Evolutionary conservation across 768 basidiomycete species (phyloP), one percentile per base, ranked within the genome.

Genomic region (Botryobasidium botryosum): DNA sequence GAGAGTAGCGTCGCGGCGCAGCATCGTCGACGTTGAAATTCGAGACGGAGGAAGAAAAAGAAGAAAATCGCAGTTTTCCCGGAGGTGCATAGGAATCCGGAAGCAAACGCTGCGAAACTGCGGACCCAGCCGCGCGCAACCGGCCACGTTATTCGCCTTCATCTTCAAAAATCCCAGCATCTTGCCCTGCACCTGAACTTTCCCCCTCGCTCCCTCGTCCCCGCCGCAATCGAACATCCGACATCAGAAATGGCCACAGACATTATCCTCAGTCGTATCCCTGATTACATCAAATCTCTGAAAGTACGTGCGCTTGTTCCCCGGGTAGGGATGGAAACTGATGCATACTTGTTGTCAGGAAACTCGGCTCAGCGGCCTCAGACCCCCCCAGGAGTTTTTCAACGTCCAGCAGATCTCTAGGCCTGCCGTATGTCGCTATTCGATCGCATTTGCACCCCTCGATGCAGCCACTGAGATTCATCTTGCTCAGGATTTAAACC

Each of bases 341-440:
- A 43, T 24, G 23, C 6, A 25, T 40, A n/a, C 18, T 46, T 28
- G 39, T 17, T 6, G 17, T 50, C 24, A 87, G 84, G 84, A 87
- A 63, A 77, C 82, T 21, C 73, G 75, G 53, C 67, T 87, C 47
- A 80, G 79, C 46, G 75, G 76, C 32, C 65, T 88, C 50, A 72
- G 85, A 47, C 66, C 78, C 1, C 74, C 76, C 4, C 56, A 61
- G 37, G 85, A 88, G 59, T 88, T 88, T 62, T 87, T 88, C 56
- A 85, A 88, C 63, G 63, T 69, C 52, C 75, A 87, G 52, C 76
- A 84, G 18, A 62, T 91, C 42, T 88, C 86, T n/a, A 67, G 76
- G 55, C 86, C 86, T 7, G 75, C 76, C 21, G 83, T 48, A 38
- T 24, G n/a, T 51, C 40, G 2, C 23, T 21, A 25, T 13, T 13